Evolutionary conservation across 495 filamentous ascomycete genomes (phyloP).

Genomic region (Podospora comata): DNA sequence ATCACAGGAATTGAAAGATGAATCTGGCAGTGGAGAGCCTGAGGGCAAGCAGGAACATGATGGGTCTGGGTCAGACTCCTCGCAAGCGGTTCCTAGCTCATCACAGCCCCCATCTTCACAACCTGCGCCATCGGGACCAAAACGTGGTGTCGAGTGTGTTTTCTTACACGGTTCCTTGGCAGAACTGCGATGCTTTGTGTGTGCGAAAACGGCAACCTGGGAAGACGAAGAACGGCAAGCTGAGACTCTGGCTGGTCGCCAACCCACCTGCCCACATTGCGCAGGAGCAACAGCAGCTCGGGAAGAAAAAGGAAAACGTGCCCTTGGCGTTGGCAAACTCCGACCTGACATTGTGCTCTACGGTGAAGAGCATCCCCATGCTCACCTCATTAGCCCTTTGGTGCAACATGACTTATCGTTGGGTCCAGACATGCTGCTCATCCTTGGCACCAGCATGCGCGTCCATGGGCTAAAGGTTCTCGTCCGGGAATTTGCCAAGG

Average conservation of each 20-base stretch:
- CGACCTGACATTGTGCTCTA: conserved; percentile 70
- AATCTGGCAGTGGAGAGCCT: neutral
- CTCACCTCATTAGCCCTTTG: conserved; percentile 58
- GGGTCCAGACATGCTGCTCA: conserved; percentile 60
- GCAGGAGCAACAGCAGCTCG: conserved; percentile 53
- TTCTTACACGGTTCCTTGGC: conserved; percentile 64
- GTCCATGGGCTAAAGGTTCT: conserved; percentile 67
- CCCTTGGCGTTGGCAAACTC: conserved; percentile 57
- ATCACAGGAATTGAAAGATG: neutral
- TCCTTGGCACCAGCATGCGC: conserved; percentile 64
- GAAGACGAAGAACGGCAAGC: conserved; percentile 49
- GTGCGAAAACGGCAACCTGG: conserved; percentile 58
- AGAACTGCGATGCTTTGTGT: conserved; percentile 59
- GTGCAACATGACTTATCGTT: conserved; percentile 60
- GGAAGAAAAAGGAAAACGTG: conserved; percentile 59
- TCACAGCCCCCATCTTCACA: neutral
- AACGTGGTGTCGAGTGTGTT: conserved; percentile 58
- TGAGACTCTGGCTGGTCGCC: conserved; percentile 52
- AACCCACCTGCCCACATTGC: conserved; percentile 63
- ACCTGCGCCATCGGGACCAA: conserved; percentile 25
- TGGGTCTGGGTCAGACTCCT: neutral
- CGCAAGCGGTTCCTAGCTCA: neutral
- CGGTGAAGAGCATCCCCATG: conserved; percentile 66
- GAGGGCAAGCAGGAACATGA: neutral
- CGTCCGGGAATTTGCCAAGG: conserved; percentile 66